Conservation (phyloP, 2,329 filamentous ascomycete genomes). For the Sporothrix sp. region DNA sequence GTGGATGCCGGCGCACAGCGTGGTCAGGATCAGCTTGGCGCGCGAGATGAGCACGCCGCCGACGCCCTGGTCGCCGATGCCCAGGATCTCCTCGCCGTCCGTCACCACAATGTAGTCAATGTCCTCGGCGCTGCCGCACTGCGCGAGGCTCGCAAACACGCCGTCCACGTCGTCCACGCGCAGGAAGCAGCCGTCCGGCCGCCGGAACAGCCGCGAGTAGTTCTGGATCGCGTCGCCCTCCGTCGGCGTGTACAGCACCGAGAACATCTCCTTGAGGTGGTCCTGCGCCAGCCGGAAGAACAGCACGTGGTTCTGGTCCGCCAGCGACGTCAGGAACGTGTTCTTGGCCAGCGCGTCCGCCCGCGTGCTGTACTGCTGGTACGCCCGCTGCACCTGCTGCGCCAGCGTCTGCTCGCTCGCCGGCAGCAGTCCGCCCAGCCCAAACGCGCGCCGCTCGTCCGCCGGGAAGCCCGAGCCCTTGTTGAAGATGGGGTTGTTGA, state of each 20-base stretch:
- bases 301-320: conserved; percentile 75
- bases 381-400: conserved; percentile 66
- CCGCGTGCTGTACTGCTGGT: conserved; percentile 62
- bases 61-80: conserved; percentile 82
- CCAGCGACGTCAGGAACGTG: conserved; percentile 76
- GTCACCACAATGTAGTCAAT: conserved; percentile 72
- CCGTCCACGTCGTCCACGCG: conserved; percentile 60
- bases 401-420: conserved; percentile 63
- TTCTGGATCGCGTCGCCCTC: conserved; percentile 83
- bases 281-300: conserved; percentile 70
- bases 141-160: conserved; percentile 55
- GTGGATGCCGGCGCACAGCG: conserved; percentile 78
- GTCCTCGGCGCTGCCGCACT: conserved; percentile 61
- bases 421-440: conserved; percentile 64
- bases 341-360: conserved; percentile 67
- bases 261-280: conserved; percentile 79
- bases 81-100: conserved; percentile 63
- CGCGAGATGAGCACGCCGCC: conserved; percentile 77
- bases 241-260: conserved; percentile 83
- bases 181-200: conserved; percentile 72
- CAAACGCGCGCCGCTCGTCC: conserved; percentile 60
- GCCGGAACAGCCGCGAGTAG: conserved; percentile 67
- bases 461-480: conserved; percentile 71
- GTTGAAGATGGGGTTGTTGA: conserved; percentile 63
- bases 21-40: conserved; percentile 74